These are phyloP conservation scores for Cubamyces lactineus DNA, from an alignment of 768 basidiomycete genomes.

Conservation along the genomic window DNA sequence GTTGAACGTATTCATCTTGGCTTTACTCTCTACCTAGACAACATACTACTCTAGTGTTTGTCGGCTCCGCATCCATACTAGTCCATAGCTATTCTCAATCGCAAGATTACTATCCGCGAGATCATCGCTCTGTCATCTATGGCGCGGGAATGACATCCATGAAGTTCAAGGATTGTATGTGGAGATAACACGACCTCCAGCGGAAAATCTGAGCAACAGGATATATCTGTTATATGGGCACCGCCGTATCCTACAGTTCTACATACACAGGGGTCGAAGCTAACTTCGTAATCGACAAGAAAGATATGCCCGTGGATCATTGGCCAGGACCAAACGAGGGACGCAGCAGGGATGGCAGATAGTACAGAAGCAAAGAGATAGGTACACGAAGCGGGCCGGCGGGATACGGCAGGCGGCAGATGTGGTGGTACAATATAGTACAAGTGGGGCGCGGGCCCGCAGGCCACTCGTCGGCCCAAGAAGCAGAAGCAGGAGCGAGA, in stretches of 20 bases:
- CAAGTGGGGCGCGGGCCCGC: slow-evolving; percentile 7
- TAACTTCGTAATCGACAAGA: background rate
- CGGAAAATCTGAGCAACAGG: background rate
- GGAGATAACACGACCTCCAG: too few species aligned
- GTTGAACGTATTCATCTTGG: too few species aligned
- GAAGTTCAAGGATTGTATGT: too few species aligned
- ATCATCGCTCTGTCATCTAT: too few species aligned
- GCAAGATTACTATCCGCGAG: too few species aligned
- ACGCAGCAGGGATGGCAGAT: background rate
- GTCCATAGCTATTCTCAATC: too few species aligned
- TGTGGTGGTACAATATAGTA: slow-evolving; percentile 11
- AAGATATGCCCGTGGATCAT: background rate
- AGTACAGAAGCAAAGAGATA: slow-evolving; percentile 1
- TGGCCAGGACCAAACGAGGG: background rate
- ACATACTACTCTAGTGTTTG: too few species aligned
- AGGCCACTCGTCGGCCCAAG: background rate
- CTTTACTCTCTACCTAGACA: too few species aligned
- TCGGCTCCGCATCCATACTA: too few species aligned
- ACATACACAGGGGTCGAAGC: background rate
- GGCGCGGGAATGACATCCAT: too few species aligned
- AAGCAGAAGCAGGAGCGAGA: background rate
- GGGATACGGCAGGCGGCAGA: background rate
- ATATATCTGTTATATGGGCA: background rate
- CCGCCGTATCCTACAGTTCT: slow-evolving; percentile 14
- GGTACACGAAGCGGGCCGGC: slow-evolving; percentile 13